Conservation (phyloP, 2,329 filamentous ascomycete species). For the Nannizziopsis arthrosporioides region DNA sequence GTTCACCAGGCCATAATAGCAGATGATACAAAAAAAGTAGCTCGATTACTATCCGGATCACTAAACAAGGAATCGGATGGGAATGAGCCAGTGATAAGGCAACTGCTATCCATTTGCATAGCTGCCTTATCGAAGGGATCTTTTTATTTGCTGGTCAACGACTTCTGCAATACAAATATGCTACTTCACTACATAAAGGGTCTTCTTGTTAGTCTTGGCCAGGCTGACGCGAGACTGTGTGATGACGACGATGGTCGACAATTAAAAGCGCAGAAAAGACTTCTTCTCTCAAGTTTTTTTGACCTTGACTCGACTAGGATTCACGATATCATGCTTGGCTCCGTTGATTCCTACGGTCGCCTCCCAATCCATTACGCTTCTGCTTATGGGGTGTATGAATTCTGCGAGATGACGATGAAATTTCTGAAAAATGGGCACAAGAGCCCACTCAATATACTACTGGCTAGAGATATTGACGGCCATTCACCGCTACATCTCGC, state of each 20-base stretch:
- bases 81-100: too few relatives aligned
- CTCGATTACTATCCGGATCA: too few relatives aligned
- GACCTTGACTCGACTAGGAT: not conserved
- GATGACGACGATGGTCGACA: not conserved
- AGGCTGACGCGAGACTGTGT: too few relatives aligned
- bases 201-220: too few relatives aligned
- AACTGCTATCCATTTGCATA: too few relatives aligned
- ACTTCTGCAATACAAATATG: too few relatives aligned
- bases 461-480: conserved; percentile 6
- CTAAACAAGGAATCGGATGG: too few relatives aligned
- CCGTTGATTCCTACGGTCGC: conserved; percentile 12
- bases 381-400: conserved; percentile 8
- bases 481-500: conserved; percentile 14
- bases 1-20: too few relatives aligned
- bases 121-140: too few relatives aligned
- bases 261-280: not conserved
- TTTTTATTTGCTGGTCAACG: too few relatives aligned
- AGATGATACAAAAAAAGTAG: too few relatives aligned
- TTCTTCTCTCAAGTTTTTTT: not conserved
- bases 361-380: conserved; percentile 16
- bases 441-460: not conserved
- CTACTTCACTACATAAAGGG: too few relatives aligned
- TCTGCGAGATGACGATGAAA: conserved; percentile 11
- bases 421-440: not conserved
- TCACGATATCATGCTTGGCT: not conserved